phyloP scores from a whole-genome alignment of 192 early-diverging fungal genomes.

The Lunasporangiospora selenospora region DNA sequence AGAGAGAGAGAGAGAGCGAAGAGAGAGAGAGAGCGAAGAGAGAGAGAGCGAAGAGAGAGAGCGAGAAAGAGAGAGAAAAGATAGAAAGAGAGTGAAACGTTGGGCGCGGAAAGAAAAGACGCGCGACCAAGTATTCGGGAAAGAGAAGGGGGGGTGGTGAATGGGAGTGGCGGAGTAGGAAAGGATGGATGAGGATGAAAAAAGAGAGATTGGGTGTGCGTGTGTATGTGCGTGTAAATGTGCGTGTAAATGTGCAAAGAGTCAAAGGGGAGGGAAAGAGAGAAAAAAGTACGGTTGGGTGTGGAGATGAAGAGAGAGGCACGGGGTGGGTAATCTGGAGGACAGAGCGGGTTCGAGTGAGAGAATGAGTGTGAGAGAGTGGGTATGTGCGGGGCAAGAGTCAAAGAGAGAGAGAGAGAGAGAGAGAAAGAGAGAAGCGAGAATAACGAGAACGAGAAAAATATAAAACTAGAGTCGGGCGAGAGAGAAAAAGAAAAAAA shows the following conservation, averaged over 20 bases:
- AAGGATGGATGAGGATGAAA: neutral
- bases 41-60: constrained; percentile 1
- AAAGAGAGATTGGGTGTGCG: neutral
- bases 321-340: neutral
- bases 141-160: constrained; percentile 13
- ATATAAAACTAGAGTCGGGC: neutral
- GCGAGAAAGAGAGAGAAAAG: constrained; percentile 1
- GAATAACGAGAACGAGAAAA: neutral
- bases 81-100: neutral
- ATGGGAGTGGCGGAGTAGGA: constrained; percentile 21
- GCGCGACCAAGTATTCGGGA: neutral
- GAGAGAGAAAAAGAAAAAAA: neutral
- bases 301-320: too few relatives aligned
- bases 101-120: neutral
- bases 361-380: neutral
- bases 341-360: neutral
- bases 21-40: neutral
- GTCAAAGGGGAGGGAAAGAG: neutral
- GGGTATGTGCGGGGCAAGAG: neutral
- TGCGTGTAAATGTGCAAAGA: neutral
- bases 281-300: too few relatives aligned
- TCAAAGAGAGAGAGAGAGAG: neutral
- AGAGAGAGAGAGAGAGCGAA: too few relatives aligned
- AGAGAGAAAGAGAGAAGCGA: neutral
- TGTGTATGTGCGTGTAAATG: neutral